Base-by-base conservation (phyloP, 2,329 filamentous ascomycete species). In the Ceratocystiopsis minuta region DNA sequence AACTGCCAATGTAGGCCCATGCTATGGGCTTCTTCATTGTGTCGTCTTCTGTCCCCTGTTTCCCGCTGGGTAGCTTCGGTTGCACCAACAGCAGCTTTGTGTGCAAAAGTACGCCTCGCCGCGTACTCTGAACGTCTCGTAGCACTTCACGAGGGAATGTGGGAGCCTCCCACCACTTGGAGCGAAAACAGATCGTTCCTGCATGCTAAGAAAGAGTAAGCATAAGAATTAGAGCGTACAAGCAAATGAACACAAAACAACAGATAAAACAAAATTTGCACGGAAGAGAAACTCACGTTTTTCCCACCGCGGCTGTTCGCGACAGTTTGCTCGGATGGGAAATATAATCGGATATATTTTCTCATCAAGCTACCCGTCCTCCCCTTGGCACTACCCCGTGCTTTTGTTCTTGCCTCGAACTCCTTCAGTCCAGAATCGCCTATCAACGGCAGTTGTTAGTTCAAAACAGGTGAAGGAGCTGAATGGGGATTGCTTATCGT, bases 1-100 rank as follows among this genome's bases (percentile, higher is more conserved):
- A 84, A 51, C 84, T 93, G 15, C 90, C 90, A 34, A 94, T 62
- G 54, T 96, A 96, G 2, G 72, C 79, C 79, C 84, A 96, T 5
- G 76, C 75, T 13, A 33, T 42, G 14, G 36, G 17, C 31, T 18
- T 16, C 48, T 34, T 28, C n/a, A n/a, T n/a, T 35, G 38, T 10
- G 33, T 39, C 41, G 24, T 46, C 38, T 17, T 16, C 6, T 10
- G 24, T 28, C 24, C 24, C 24, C 7, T 28, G 5, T 28, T 6
- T 32, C 34, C 28, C 36, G 50, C 16, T 63, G 62, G 5, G 6
- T 3, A 24, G 9, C 11, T 13, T 34, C 28, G 24, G 18, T 6
- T 39, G 35, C 18, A 72, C 70, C 40, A 73, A 62, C 42, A 76
- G 61, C 49, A 85, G 65, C 62, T 98, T 98, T 60, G 75, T 92